phyloP scores from a whole-genome alignment of 805 yeast genomes.

The Teunomyces tritomae region DNA sequence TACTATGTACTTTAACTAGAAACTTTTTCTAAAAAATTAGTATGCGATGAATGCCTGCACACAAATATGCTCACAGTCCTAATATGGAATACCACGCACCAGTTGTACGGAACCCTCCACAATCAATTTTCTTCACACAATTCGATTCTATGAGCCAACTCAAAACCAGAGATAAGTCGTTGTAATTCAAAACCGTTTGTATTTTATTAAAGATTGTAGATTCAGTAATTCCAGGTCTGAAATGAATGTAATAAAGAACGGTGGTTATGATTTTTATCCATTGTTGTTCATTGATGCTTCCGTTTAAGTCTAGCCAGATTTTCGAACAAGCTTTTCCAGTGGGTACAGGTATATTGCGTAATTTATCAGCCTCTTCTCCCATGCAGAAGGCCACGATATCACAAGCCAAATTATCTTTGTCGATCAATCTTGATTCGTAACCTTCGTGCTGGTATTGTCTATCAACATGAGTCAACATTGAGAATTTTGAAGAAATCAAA shows the following conservation, averaged over 20 bases:
- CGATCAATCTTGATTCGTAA: slow-evolving; percentile 75
- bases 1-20: not conserved
- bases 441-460: slow-evolving; percentile 52
- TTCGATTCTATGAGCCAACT: slow-evolving; percentile 42
- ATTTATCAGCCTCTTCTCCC: not conserved
- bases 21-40: not conserved
- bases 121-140: slow-evolving; percentile 29
- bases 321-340: slow-evolving; percentile 59
- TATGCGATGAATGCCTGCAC: not conserved
- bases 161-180: slow-evolving; percentile 29
- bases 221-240: slow-evolving; percentile 36
- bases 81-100: slow-evolving; percentile 46
- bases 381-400: slow-evolving; percentile 49
- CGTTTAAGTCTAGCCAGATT: slow-evolving; percentile 69
- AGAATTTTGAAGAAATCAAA: slow-evolving; percentile 34
- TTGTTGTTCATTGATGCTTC: slow-evolving; percentile 53
- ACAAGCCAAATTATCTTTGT: slow-evolving; percentile 62
- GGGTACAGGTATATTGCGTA: slow-evolving; percentile 46
- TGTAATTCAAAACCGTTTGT: slow-evolving; percentile 25
- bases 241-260: slow-evolving; percentile 34
- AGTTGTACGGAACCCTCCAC: slow-evolving; percentile 43
- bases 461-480: slow-evolving; percentile 41
- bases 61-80: slow-evolving; percentile 18
- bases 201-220: slow-evolving; percentile 21
- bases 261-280: slow-evolving; percentile 60